These are phyloP conservation scores for Linum trigynum DNA, from an alignment of 345 rosid genomes.

Conservation along the genomic window DNA sequence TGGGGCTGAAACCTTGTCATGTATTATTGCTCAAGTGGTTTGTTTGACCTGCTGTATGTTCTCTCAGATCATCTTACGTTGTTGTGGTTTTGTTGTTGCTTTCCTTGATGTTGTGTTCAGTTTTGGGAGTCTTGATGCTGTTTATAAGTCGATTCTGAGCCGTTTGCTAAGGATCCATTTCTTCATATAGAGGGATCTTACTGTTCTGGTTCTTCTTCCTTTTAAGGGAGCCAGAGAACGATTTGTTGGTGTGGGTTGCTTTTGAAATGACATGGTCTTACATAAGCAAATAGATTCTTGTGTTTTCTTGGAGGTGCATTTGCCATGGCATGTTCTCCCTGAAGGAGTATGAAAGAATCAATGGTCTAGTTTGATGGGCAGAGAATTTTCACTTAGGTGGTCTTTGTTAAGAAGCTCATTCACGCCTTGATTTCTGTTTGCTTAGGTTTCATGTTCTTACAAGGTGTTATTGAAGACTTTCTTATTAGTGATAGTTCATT, in stretches of 20 bases:
- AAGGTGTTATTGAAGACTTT: not conserved
- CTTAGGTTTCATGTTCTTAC: not conserved
- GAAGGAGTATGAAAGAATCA: not conserved
- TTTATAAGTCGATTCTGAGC: not conserved
- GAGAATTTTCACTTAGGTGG: not conserved
- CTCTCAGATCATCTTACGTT: not conserved
- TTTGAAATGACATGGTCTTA: no score
- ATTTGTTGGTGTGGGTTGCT: not conserved
- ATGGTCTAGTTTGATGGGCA: not conserved
- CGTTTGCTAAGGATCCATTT: not conserved
- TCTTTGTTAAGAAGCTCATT: not conserved
- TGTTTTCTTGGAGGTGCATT: not conserved
- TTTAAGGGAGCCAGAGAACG: not conserved
- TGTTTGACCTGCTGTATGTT: not conserved
- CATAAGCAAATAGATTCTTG: not conserved
- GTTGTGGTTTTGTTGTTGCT: not conserved
- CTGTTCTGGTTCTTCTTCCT: not conserved
- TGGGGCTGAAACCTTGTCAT: not conserved
- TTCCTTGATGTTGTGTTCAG: constrained; percentile 4
- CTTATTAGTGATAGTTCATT: not conserved
- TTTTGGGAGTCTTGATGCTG: constrained; percentile 5
- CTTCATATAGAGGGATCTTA: not conserved
- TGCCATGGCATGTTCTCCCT: not conserved
- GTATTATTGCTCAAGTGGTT: not conserved
- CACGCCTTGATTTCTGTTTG: not conserved